phyloP scores from a whole-genome alignment of 2,329 filamentous ascomycete genomes.

The Monilinia fructicola region DNA sequence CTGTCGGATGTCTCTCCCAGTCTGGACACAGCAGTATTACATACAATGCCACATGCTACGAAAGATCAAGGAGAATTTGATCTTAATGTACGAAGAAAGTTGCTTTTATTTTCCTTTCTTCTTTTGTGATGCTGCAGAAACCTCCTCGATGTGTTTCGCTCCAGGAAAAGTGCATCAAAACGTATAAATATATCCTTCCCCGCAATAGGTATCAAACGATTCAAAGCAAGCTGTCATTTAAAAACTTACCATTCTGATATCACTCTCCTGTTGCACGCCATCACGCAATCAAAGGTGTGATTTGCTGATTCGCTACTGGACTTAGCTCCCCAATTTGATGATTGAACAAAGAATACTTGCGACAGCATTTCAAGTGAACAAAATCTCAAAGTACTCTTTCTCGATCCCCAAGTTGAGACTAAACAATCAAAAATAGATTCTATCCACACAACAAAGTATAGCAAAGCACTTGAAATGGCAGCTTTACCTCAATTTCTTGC shows the following conservation, averaged over 20 bases:
- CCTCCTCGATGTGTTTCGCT: not conserved
- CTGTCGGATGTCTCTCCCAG: not conserved
- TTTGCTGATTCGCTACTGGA: not conserved
- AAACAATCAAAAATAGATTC: not conserved
- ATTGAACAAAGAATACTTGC: constrained; percentile 1
- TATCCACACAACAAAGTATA: not conserved
- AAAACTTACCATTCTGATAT: not conserved
- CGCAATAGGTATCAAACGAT: constrained; percentile 15
- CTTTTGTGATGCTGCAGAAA: constrained; percentile 14
- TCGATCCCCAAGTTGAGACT: not conserved
- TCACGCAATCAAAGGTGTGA: constrained; percentile 19
- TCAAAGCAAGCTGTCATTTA: not conserved
- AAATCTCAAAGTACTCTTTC: not conserved
- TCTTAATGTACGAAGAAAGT: not conserved
- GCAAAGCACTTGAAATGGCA: constrained; percentile 27
- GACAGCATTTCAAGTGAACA: not conserved
- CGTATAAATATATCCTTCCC: constrained; percentile 10
- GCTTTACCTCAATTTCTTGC: constrained; percentile 30
- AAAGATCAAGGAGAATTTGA: constrained; percentile 8
- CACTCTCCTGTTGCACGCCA: not conserved
- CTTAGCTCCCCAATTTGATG: not conserved
- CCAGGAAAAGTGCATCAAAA: not conserved
- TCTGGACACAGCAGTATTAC: not conserved
- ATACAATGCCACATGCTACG: constrained; percentile 17
- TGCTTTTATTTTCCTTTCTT: not conserved